Evolutionary conservation across 2,329 filamentous ascomycete species (phyloP).

Genomic region (Aspergillus terreus): DNA sequence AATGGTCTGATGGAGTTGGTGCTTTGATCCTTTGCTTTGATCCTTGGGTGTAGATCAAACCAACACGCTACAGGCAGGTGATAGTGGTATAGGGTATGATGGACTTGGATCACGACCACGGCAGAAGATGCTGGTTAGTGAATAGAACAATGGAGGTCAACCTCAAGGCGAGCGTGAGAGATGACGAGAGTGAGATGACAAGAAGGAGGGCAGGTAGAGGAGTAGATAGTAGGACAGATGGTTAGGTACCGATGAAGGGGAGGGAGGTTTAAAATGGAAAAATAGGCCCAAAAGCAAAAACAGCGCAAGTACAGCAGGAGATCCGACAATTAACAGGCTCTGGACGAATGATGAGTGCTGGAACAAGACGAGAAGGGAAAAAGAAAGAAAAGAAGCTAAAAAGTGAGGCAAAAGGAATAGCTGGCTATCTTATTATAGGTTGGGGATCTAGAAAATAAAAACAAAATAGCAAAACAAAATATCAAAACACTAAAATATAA

Average conservation of each 20-base stretch:
- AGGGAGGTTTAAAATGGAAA: neutral
- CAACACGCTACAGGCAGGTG: too few species aligned
- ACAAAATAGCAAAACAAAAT: neutral
- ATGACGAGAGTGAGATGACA: neutral
- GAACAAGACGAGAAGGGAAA: constrained; percentile 8
- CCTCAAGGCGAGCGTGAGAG: neutral
- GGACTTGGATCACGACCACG: too few species aligned
- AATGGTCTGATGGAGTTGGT: neutral
- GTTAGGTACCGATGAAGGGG: neutral
- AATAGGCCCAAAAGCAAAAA: constrained; percentile 5
- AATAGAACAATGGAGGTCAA: too few species aligned
- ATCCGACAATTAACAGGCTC: constrained; percentile 6
- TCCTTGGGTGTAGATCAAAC: neutral
- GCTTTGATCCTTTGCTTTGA: neutral
- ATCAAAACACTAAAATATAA: neutral
- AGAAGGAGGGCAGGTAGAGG: neutral
- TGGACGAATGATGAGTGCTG: neutral
- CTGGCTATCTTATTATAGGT: too few species aligned
- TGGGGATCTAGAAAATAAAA: neutral
- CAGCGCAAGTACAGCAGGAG: constrained; percentile 2
- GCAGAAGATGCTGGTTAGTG: too few species aligned
- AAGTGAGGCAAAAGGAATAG: constrained; percentile 1
- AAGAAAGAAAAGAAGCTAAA: constrained; percentile 7
- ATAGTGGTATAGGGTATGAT: neutral
- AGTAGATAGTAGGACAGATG: neutral